phyloP scores from a whole-genome alignment of 2,329 filamentous ascomycete species.

The Fusarium sublunatum region DNA sequence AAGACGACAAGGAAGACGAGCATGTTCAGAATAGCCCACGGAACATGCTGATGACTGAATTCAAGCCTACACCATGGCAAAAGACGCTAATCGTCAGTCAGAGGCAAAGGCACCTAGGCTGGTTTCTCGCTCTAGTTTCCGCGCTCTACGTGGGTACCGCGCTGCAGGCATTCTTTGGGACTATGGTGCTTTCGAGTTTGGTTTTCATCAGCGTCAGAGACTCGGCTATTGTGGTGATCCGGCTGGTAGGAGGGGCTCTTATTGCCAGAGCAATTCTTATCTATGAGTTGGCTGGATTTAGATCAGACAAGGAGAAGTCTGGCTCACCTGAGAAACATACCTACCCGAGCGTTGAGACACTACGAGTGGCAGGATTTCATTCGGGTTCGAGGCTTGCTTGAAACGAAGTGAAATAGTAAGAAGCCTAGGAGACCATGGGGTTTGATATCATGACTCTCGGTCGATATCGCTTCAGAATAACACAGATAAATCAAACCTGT shows the following conservation, averaged over 20 bases:
- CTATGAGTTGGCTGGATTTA: slow-evolving; percentile 23
- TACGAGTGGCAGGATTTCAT: too few relatives aligned
- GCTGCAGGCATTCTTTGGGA: slow-evolving; percentile 28
- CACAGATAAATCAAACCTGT: too few relatives aligned
- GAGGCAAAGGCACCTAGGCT: not conserved
- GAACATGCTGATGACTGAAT: not conserved
- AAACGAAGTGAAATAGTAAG: too few relatives aligned
- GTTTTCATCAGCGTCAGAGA: slow-evolving; percentile 33
- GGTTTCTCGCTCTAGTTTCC: slow-evolving; percentile 22
- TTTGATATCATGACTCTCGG: too few relatives aligned
- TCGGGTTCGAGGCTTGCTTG: too few relatives aligned
- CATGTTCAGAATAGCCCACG: not conserved
- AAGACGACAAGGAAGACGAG: not conserved
- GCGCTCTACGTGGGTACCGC: slow-evolving; percentile 22
- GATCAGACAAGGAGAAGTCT: slow-evolving; percentile 1
- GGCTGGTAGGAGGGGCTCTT: slow-evolving; percentile 25
- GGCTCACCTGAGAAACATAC: not conserved
- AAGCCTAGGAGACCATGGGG: too few relatives aligned
- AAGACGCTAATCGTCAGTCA: slow-evolving; percentile 3
- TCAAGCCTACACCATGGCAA: slow-evolving; percentile 16
- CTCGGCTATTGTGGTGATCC: slow-evolving; percentile 21
- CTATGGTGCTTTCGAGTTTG: slow-evolving; percentile 29
- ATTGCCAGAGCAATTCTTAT: slow-evolving; percentile 20
- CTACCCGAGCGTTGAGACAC: not conserved
- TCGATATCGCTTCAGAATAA: too few relatives aligned